A percentile compares a stretch with the other conserved stretches of the same genome.
phyloP scores from a whole-genome alignment of 2,329 filamentous ascomycete species.

The Neoarthrinium moseri region DNA sequence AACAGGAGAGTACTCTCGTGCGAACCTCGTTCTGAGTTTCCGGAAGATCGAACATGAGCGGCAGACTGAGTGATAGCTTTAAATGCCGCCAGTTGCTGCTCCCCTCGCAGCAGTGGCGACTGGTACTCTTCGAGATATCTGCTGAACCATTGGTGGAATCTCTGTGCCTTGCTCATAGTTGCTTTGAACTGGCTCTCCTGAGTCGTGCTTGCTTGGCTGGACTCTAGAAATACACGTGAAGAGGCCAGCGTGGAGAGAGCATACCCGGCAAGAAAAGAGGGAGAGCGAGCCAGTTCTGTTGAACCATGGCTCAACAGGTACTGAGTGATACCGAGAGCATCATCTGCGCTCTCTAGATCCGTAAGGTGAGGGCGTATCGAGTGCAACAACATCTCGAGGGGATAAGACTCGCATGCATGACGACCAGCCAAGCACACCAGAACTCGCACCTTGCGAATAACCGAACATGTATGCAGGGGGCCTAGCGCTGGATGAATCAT shows the following conservation, averaged over 20 bases:
- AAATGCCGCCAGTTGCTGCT: conserved; percentile 56
- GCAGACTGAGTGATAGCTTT: conserved; percentile 67
- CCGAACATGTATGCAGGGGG: conserved; percentile 80
- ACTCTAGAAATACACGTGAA: conserved; percentile 71
- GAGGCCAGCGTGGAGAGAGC: conserved; percentile 77
- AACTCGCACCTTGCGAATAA: conserved; percentile 82
- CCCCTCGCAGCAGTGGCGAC: conserved; percentile 49
- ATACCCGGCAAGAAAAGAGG: conserved; percentile 80
- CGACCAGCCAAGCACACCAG: conserved; percentile 75
- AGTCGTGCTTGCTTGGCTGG: conserved; percentile 74
- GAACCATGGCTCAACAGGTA: conserved; percentile 74
- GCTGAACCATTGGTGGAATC: conserved; percentile 78
- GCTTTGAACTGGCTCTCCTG: conserved; percentile 79
- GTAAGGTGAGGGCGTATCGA: conserved; percentile 76
- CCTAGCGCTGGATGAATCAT: conserved; percentile 81
- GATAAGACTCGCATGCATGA: conserved; percentile 74
- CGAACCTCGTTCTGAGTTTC: conserved; percentile 67
- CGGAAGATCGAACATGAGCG: conserved; percentile 63
- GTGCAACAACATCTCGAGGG: conserved; percentile 85
- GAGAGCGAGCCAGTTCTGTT: conserved; percentile 60
- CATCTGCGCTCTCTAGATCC: conserved; percentile 84
- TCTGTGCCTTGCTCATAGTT: conserved; percentile 72
- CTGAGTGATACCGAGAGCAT: conserved; percentile 81
- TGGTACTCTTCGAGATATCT: conserved; percentile 65
- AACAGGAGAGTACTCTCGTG: conserved; percentile 78